Conservation (phyloP, 352 stramenopile genomes). For the Lagenidium giganteum region DNA sequence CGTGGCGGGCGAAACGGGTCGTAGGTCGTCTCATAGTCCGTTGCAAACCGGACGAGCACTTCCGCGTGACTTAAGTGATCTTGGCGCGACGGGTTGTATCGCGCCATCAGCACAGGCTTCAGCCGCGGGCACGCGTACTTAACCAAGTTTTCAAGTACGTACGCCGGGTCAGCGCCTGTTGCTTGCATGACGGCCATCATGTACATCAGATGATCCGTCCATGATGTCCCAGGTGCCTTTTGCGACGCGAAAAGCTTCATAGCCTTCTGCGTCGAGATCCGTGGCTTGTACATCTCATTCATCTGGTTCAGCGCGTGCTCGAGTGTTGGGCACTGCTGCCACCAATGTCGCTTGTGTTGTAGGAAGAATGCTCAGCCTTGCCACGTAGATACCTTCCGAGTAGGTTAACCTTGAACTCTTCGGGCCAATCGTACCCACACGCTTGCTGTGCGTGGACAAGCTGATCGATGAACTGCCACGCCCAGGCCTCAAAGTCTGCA, state of each 20-base stretch:
- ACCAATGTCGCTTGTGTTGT: neutral
- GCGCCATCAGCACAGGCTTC: neutral
- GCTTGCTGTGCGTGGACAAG: neutral
- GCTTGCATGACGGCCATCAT: neutral
- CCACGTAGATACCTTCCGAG: neutral
- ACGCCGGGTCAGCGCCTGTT: neutral
- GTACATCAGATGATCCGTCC: neutral
- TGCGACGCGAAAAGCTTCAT: neutral
- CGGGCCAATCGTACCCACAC: slow-evolving; percentile 3
- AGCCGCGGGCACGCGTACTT: too few relatives aligned
- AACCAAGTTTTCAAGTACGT: slow-evolving; percentile 6
- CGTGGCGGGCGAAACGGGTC: too few relatives aligned
- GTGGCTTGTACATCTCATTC: neutral
- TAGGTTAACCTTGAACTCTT: slow-evolving; percentile 1
- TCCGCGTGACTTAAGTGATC: slow-evolving; percentile 1
- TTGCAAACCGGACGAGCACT: slow-evolving; percentile 2
- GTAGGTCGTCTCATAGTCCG: too few relatives aligned
- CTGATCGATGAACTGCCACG: neutral
- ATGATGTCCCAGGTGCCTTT: neutral
- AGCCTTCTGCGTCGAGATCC: neutral
- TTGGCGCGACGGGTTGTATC: neutral
- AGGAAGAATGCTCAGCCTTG: neutral
- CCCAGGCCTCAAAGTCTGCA: neutral
- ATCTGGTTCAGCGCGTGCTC: slow-evolving; percentile 1
- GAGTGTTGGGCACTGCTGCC: neutral